phyloP scores from a whole-genome alignment of 1,139 yeast genomes.

The Wickerhamomyces sp. region DNA sequence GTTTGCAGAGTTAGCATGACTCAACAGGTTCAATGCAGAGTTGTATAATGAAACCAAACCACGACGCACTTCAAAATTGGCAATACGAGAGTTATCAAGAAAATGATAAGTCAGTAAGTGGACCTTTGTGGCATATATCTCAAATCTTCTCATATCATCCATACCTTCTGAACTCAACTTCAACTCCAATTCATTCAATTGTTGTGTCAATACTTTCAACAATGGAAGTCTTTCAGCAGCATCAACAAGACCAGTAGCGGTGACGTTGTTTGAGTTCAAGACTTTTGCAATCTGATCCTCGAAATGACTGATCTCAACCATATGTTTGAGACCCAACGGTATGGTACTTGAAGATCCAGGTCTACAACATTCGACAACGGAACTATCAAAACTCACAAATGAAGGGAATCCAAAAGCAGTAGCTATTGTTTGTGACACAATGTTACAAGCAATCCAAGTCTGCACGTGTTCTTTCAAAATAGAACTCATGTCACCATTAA shows the following conservation, averaged over 20 bases:
- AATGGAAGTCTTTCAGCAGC: slow-evolving; percentile 73
- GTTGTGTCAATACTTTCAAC: slow-evolving; percentile 61
- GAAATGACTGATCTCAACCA: slow-evolving; percentile 77
- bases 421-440: slow-evolving; percentile 85
- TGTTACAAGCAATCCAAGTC: slow-evolving; percentile 93
- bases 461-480: slow-evolving; percentile 61
- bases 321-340: slow-evolving; percentile 60
- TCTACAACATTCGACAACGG: slow-evolving; percentile 51
- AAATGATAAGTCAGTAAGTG: slow-evolving; percentile 80
- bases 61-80: slow-evolving; percentile 50
- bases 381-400: slow-evolving; percentile 77
- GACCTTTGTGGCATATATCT: slow-evolving; percentile 66
- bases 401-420: slow-evolving; percentile 94
- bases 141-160: slow-evolving; percentile 67
- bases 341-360: slow-evolving; percentile 38
- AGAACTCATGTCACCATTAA: slow-evolving; percentile 17
- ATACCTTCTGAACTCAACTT: slow-evolving; percentile 34
- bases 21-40: slow-evolving; percentile 66
- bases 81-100: slow-evolving; percentile 48
- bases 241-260: slow-evolving; percentile 54
- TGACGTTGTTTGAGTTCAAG: slow-evolving; percentile 65
- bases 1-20: slow-evolving; percentile 62
- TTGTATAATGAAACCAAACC: slow-evolving; percentile 77
- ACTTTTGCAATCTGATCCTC: slow-evolving; percentile 84
- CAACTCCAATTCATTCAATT: slow-evolving; percentile 70